Evolutionary conservation across 768 basidiomycete genomes (phyloP).

Genomic region (Termitomyces sp.): DNA sequence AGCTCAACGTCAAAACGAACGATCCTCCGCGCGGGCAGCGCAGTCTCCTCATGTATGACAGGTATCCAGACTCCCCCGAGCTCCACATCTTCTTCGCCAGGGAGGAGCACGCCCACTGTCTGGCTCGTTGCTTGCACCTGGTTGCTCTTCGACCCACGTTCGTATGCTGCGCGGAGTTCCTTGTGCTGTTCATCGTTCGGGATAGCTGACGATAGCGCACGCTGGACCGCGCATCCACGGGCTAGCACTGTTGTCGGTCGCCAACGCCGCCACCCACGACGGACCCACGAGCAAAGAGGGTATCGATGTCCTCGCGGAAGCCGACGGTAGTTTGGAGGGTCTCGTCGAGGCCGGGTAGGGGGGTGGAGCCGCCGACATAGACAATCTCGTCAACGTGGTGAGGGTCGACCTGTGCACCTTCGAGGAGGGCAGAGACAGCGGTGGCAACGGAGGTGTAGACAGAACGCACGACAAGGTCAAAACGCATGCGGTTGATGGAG

Average conservation of each 20-base stretch:
- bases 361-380: conserved; percentile 73
- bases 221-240: conserved; percentile 71
- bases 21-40: conserved; percentile 62
- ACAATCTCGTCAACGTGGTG: conserved; percentile 75
- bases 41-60: conserved; percentile 64
- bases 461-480: conserved; percentile 58
- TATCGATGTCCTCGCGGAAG: conserved; percentile 59
- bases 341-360: conserved; percentile 72
- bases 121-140: conserved; percentile 53
- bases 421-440: conserved; percentile 50
- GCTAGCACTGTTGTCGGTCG: conserved; percentile 82
- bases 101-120: conserved; percentile 67
- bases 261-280: conserved; percentile 70
- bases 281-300: conserved; percentile 63
- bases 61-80: conserved; percentile 67
- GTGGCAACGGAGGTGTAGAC: conserved; percentile 56
- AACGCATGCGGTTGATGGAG: conserved; percentile 50
- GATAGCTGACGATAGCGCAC: conserved; percentile 52
- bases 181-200: conserved; percentile 42
- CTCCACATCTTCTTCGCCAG: conserved; percentile 37
- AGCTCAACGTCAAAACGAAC: conserved; percentile 58
- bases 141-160: conserved; percentile 27
- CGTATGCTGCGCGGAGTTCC: conserved; percentile 51
- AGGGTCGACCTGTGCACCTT: conserved; percentile 49
- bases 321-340: conserved; percentile 41